Percentiles rank a stretch among this genome's conserved stretches.
Conservation (phyloP, 2,329 filamentous ascomycete genomes). For the Tolypocladium album region DNA sequence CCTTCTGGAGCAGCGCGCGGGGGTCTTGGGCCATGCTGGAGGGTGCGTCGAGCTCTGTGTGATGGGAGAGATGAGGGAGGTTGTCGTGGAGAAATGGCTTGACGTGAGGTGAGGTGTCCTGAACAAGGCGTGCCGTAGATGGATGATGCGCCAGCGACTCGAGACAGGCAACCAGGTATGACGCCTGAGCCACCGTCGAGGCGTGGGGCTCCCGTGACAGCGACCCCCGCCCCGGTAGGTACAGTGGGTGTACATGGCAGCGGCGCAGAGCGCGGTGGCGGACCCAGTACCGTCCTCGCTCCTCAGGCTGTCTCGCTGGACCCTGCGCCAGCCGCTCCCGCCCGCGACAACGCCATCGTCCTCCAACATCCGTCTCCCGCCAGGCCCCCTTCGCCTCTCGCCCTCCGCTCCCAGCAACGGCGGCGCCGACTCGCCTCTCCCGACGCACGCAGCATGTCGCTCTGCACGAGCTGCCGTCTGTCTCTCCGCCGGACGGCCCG, state of each 20-base stretch:
- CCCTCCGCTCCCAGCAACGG: neutral
- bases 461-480: conserved; percentile 20
- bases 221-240: neutral
- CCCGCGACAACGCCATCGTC: neutral
- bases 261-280: neutral
- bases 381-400: neutral
- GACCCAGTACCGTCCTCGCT: neutral
- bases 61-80: neutral
- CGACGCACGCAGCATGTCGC: conserved; percentile 11
- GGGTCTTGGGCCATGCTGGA: conserved; percentile 63
- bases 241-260: too few species aligned
- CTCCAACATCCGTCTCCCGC: neutral
- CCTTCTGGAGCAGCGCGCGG: conserved; percentile 68
- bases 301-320: neutral
- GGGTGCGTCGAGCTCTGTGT: neutral
- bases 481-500: conserved; percentile 7
- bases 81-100: neutral
- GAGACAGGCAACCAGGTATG: conserved; percentile 1
- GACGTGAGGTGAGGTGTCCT: neutral
- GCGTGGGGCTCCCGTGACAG: neutral
- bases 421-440: neutral
- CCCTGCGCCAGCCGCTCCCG: neutral
- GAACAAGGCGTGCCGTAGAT: neutral
- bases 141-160: neutral
- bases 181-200: neutral